Conservation (phyloP, 2,329 filamentous ascomycete genomes). For the Neodidymelliopsis sp. region DNA sequence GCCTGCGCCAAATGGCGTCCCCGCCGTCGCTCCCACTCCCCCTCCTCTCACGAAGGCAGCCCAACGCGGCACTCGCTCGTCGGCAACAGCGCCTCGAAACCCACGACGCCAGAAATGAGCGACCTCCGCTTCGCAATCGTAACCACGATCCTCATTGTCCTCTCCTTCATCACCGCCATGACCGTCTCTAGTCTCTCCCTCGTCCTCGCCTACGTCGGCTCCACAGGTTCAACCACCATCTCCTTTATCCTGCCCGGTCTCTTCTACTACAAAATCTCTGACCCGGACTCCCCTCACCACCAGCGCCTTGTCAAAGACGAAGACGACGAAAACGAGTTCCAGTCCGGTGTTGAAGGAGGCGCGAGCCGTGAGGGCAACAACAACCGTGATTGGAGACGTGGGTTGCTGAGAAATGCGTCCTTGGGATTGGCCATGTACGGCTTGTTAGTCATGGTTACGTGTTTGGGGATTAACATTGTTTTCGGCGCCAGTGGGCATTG, state of each 20-base stretch:
- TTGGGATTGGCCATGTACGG: constrained; percentile 84
- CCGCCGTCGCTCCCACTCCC: constrained; percentile 42
- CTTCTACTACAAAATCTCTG: constrained; percentile 98
- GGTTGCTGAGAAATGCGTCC: constrained; percentile 72
- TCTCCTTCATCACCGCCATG: constrained; percentile 88
- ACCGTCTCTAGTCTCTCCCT: constrained; percentile 89
- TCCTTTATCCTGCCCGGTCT: constrained; percentile 95
- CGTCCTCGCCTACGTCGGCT: constrained; percentile 93
- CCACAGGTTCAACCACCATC: constrained; percentile 92
- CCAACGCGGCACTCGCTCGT: constrained; percentile 56
- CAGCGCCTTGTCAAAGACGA: constrained; percentile 90
- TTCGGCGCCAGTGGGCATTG: constrained; percentile 55
- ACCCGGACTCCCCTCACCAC: constrained; percentile 84
- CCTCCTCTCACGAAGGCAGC: constrained; percentile 38
- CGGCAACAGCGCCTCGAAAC: constrained; percentile 40
- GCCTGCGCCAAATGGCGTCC: constrained; percentile 95
- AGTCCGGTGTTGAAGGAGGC: constrained; percentile 58
- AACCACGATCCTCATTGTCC: constrained; percentile 82
- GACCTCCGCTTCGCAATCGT: constrained; percentile 89
- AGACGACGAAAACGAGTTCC: constrained; percentile 76
- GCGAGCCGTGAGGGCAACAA: constrained; percentile 55
- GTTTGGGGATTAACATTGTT: constrained; percentile 84
- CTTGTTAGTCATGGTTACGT: constrained; percentile 85
- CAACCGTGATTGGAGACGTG: constrained; percentile 70
- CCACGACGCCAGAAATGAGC: constrained; percentile 67